Percentiles rank a stretch among this genome's conserved stretches.
These are phyloP conservation scores for Pleomassaria siparia DNA, from an alignment of 2,329 filamentous ascomycete genomes.

Conservation along the genomic window DNA sequence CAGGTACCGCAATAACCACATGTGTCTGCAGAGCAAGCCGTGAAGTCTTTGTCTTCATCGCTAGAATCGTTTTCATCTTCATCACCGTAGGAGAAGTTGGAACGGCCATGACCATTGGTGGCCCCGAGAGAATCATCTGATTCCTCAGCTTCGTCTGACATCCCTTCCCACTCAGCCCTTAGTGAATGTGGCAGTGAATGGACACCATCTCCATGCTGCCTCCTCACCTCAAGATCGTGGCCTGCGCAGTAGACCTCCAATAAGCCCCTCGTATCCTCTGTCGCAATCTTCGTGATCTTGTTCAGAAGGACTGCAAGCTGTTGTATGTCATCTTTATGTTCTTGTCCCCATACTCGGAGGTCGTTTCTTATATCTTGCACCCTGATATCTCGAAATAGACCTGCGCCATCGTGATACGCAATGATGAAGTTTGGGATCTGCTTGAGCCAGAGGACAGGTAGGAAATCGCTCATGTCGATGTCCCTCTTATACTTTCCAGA, in stretches of 20 bases:
- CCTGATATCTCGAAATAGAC: constrained; percentile 46
- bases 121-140: too few species aligned
- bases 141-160: not conserved
- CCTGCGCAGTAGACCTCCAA: not conserved
- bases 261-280: not conserved
- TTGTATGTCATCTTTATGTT: constrained; percentile 27
- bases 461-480: constrained; percentile 44
- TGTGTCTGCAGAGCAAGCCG: not conserved
- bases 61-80: not conserved
- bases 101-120: too few species aligned
- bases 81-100: not conserved
- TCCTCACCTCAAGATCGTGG: not conserved
- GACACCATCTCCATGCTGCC: not conserved
- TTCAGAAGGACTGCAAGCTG: not conserved
- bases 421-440: constrained; percentile 57
- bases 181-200: not conserved
- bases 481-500: constrained; percentile 32
- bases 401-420: constrained; percentile 50
- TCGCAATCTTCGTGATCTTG: not conserved
- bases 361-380: constrained; percentile 44
- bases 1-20: not conserved
- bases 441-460: constrained; percentile 52
- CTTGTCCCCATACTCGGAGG: constrained; percentile 47
- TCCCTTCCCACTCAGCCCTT: not conserved
- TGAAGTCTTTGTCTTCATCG: not conserved